These are phyloP conservation scores for Saccharomycodes ludwigii DNA, from an alignment of 805 yeast genomes.

Conservation along the genomic window DNA sequence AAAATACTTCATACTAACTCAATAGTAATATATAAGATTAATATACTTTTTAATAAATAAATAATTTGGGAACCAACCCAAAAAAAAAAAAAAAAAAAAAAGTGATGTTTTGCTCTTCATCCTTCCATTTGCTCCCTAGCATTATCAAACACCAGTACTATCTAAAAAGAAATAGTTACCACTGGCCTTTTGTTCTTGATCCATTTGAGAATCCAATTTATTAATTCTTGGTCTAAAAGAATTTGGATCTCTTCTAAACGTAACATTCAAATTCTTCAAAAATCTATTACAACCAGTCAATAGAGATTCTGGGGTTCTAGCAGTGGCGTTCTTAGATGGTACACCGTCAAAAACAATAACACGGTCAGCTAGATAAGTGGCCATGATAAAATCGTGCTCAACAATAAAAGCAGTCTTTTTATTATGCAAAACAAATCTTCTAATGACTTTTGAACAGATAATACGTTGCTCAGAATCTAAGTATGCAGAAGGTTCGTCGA, in stretches of 20 bases:
- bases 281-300: slow-evolving; percentile 95
- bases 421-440: slow-evolving; percentile 90
- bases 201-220: slow-evolving; percentile 97
- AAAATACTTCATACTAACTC: neutral
- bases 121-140: neutral
- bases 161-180: slow-evolving; percentile 98
- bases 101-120: neutral
- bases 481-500: slow-evolving; percentile 98
- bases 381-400: slow-evolving; percentile 99
- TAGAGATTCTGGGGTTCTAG: slow-evolving; percentile 83
- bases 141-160: slow-evolving; percentile 34
- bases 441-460: slow-evolving; percentile 94
- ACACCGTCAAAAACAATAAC: slow-evolving; percentile 96
- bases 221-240: slow-evolving; percentile 98
- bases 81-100: slow-evolving; percentile 1
- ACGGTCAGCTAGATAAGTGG: slow-evolving; percentile 96
- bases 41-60: slow-evolving; percentile 2
- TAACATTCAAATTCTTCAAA: slow-evolving; percentile 92
- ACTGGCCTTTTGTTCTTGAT: slow-evolving; percentile 83
- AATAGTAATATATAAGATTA: neutral
- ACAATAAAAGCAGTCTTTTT: slow-evolving; percentile 98
- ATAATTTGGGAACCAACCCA: slow-evolving; percentile 1
- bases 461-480: slow-evolving; percentile 99
- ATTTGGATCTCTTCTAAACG: slow-evolving; percentile 98
- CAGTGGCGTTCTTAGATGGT: slow-evolving; percentile 78